Conservation (phyloP, 495 filamentous ascomycete species). For the Aspergillus haitiensis region DNA sequence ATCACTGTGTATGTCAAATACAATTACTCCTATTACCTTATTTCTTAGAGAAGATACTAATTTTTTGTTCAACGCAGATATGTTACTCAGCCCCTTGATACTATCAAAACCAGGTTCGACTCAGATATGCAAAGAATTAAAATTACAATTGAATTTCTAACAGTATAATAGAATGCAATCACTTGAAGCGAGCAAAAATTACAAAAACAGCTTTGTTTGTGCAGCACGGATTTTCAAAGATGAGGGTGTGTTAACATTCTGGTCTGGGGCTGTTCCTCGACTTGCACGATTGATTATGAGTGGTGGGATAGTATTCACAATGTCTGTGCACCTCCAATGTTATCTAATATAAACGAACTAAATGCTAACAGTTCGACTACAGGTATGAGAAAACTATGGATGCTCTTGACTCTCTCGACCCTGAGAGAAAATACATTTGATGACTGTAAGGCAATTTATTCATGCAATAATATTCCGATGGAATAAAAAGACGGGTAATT, state of each 20-base stretch:
- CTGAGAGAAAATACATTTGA: slow-evolving; percentile 80
- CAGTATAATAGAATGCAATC: slow-evolving; percentile 80
- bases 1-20: slow-evolving; percentile 81
- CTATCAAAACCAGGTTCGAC: slow-evolving; percentile 79
- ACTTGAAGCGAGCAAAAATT: slow-evolving; percentile 77
- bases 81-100: slow-evolving; percentile 86
- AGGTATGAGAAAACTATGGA: slow-evolving; percentile 98
- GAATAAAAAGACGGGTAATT: too few relatives aligned
- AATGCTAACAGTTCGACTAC: slow-evolving; percentile 14
- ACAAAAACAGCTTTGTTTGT: slow-evolving; percentile 88
- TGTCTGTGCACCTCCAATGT: slow-evolving; percentile 52
- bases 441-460: not conserved
- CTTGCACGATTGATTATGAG: slow-evolving; percentile 82
- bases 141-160: slow-evolving; percentile 11
- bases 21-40: not conserved
- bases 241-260: slow-evolving; percentile 87
- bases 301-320: slow-evolving; percentile 96
- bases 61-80: slow-evolving; percentile 40
- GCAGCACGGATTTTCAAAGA: slow-evolving; percentile 81
- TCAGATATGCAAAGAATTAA: not conserved
- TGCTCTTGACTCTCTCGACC: slow-evolving; percentile 75
- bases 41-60: not conserved
- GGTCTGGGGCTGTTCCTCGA: slow-evolving; percentile 88
- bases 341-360: not conserved
- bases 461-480: too few relatives aligned